Conservation (phyloP, 345 rosid genomes). For the Melaleuca alternifolia region DNA sequence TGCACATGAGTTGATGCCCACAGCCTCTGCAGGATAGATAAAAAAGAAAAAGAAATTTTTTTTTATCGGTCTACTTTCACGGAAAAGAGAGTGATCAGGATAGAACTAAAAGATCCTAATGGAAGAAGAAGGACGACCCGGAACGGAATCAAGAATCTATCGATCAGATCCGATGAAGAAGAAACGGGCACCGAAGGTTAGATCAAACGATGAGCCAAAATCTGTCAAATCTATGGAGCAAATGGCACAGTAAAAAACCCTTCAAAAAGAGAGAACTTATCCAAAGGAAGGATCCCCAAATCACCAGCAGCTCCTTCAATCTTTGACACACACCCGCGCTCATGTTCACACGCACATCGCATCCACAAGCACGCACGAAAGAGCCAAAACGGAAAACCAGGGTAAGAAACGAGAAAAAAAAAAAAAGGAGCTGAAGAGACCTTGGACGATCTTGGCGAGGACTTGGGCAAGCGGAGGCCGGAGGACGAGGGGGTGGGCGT, state of each 20-base stretch:
- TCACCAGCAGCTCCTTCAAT: not conserved
- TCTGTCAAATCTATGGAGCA: not conserved
- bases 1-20: not conserved
- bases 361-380: not conserved
- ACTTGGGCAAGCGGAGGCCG: constrained; percentile 45
- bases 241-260: not conserved
- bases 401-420: not conserved
- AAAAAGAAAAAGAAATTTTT: not conserved
- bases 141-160: not conserved
- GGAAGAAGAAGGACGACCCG: not conserved
- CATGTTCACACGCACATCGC: not conserved
- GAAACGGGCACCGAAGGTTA: not conserved
- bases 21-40: not conserved
- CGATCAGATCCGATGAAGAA: constrained; percentile 2
- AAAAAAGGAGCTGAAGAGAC: constrained; percentile 8
- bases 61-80: not conserved
- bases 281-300: not conserved
- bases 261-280: not conserved
- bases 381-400: not conserved
- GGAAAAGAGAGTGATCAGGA: not conserved
- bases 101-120: not conserved
- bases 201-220: not conserved
- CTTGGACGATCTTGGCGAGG: constrained; percentile 46
- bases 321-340: not conserved
- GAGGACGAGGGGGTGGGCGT: constrained; percentile 69